Evolutionary conservation across 2,329 filamentous ascomycete genomes (phyloP).

Genomic region (Tricladium varicosporioides): DNA sequence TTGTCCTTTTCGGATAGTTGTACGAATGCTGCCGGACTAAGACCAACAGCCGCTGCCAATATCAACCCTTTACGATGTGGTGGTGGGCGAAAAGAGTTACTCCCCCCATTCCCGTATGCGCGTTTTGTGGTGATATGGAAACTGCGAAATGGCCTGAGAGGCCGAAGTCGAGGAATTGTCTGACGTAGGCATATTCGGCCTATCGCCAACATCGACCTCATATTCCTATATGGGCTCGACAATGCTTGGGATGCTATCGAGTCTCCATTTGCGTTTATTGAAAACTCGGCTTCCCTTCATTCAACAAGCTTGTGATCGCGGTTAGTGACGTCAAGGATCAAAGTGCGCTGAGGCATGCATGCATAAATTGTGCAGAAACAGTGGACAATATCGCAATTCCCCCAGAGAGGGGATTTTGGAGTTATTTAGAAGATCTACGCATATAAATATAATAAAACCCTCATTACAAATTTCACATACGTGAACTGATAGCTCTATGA

Average conservation of each 20-base stretch:
- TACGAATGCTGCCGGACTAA: conserved; percentile 58
- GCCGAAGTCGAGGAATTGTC: conserved; percentile 32
- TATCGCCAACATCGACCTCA: conserved; percentile 45
- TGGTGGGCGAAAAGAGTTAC: conserved; percentile 16
- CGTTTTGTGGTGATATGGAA: conserved; percentile 14
- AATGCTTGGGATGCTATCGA: conserved; percentile 18
- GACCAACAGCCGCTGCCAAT: conserved; percentile 25
- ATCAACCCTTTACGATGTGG: conserved; percentile 21
- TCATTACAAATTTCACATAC: not conserved
- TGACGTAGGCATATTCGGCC: conserved; percentile 45
- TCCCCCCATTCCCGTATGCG: conserved; percentile 13
- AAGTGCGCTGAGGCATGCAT: not conserved
- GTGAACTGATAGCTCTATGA: not conserved
- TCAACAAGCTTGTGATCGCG: conserved; percentile 5
- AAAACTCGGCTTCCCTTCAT: not conserved
- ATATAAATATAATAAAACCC: not conserved
- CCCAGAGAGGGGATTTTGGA: not conserved
- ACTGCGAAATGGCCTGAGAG: conserved; percentile 24
- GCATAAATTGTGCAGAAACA: not conserved
- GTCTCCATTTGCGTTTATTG: conserved; percentile 24
- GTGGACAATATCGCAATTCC: not conserved
- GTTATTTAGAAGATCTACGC: not conserved
- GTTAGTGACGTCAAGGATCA: conserved; percentile 7
- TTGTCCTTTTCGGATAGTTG: conserved; percentile 56
- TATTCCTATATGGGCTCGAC: conserved; percentile 27